Conservation (phyloP, 192 early-diverging fungal species). For the Lobosporangium transversale region DNA sequence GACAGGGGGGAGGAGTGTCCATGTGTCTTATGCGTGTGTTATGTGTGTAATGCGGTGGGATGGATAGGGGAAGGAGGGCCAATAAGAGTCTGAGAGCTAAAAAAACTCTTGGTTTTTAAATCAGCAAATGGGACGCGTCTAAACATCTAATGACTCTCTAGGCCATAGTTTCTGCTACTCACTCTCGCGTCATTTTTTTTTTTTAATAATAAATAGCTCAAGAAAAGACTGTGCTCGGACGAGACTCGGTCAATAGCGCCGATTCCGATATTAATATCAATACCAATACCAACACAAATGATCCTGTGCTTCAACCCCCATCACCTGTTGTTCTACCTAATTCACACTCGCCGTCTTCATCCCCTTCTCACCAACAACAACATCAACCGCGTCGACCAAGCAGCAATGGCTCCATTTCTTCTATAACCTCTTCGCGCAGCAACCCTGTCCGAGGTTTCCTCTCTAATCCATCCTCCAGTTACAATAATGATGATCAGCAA, state of each 20-base stretch:
- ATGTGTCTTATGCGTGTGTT: no score
- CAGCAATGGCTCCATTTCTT: conserved; percentile 14
- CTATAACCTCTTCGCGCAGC: conserved; percentile 10
- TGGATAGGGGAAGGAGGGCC: background rate
- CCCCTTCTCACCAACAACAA: conserved; percentile 11
- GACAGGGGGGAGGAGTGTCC: background rate
- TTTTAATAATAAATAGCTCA: background rate
- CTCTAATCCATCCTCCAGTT: conserved; percentile 5
- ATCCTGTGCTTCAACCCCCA: background rate
- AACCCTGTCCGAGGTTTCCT: conserved; percentile 27
- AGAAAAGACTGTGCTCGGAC: background rate
- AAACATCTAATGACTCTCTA: no score
- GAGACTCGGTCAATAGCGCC: background rate
- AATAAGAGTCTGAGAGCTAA: background rate
- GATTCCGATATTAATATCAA: background rate
- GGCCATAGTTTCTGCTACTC: no score
- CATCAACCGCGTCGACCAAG: conserved; percentile 11
- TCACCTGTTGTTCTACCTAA: background rate
- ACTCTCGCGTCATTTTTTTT: background rate
- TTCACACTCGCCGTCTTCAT: no score
- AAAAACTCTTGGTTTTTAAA: background rate
- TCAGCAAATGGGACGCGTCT: background rate
- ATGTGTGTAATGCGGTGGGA: no score
- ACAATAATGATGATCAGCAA: background rate
- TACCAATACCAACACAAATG: background rate